These are phyloP conservation scores for Botrytis cinerea DNA, from an alignment of 2,329 filamentous ascomycete species.

Conservation along the genomic window DNA sequence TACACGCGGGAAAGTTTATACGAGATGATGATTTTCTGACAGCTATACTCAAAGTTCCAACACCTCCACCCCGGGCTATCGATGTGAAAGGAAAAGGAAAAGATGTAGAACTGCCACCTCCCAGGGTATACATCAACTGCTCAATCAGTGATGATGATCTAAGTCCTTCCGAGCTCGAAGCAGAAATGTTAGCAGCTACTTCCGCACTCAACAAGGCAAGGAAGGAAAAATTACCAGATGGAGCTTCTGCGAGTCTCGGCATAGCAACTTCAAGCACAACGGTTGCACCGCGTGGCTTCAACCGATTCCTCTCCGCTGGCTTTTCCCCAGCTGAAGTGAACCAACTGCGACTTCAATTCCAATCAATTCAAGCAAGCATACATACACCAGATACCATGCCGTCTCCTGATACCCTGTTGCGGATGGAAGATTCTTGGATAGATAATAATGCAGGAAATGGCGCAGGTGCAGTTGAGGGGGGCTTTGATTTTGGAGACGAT, in stretches of 20 bases:
- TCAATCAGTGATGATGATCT: slow-evolving; percentile 81
- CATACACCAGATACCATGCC: slow-evolving; percentile 91
- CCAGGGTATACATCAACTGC: slow-evolving; percentile 86
- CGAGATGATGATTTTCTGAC: slow-evolving; percentile 70
- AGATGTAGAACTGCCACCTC: slow-evolving; percentile 50
- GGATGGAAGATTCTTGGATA: slow-evolving; percentile 88
- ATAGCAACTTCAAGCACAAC: slow-evolving; percentile 43
- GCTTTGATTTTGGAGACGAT: slow-evolving; percentile 44
- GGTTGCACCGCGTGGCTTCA: slow-evolving; percentile 75
- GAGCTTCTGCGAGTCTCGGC: slow-evolving; percentile 25
- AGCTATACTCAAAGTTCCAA: slow-evolving; percentile 64
- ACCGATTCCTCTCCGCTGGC: slow-evolving; percentile 77
- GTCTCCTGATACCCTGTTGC: slow-evolving; percentile 69
- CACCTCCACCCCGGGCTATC: slow-evolving; percentile 49
- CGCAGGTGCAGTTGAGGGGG: slow-evolving; percentile 44
- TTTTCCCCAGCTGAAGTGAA: slow-evolving; percentile 84
- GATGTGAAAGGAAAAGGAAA: slow-evolving; percentile 66
- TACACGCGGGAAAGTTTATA: slow-evolving; percentile 85
- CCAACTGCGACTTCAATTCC: slow-evolving; percentile 83
- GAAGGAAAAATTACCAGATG: slow-evolving; percentile 24
- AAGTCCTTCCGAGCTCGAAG: slow-evolving; percentile 65
- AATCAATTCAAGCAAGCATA: slow-evolving; percentile 76
- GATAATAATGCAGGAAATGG: slow-evolving; percentile 60
- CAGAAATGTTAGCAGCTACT: slow-evolving; percentile 54
- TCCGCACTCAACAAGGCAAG: slow-evolving; percentile 30